Evolutionary conservation across 176 grass and related monocot species (phyloP).

Genomic region (Poa pratensis): DNA sequence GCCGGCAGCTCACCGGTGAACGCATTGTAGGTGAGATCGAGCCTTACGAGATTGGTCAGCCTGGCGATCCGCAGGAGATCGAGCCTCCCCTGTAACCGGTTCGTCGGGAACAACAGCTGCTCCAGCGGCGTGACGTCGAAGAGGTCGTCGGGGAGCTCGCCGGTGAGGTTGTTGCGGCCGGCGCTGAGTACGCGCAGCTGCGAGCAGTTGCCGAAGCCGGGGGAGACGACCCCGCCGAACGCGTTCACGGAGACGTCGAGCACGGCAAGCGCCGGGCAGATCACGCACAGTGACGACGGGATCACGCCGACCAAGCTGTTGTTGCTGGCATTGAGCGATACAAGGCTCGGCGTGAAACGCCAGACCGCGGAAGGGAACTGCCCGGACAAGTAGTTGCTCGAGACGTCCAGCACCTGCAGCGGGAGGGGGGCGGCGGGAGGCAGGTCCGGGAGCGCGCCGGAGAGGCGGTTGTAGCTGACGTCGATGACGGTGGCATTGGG

Average conservation of each 20-base stretch:
- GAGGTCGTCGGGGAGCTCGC: conserved; percentile 48
- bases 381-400: conserved; percentile 48
- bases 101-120: conserved; percentile 34
- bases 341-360: conserved; percentile 31
- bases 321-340: conserved; percentile 50
- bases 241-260: conserved; percentile 50
- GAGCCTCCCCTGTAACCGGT: conserved; percentile 38
- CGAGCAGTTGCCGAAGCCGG: conserved; percentile 47
- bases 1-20: conserved; percentile 44
- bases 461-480: conserved; percentile 55
- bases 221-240: conserved; percentile 15
- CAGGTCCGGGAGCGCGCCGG: conserved; percentile 38
- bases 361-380: conserved; percentile 48
- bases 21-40: conserved; percentile 38
- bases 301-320: conserved; percentile 50
- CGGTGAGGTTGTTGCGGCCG: conserved; percentile 51
- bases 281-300: conserved; percentile 38
- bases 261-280: conserved; percentile 21
- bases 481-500: conserved; percentile 36
- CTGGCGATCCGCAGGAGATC: conserved; percentile 21
- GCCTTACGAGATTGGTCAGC: conserved; percentile 28
- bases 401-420: conserved; percentile 50
- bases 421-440: background rate
- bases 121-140: conserved; percentile 53
- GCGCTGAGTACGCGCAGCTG: conserved; percentile 23